Base-by-base conservation (phyloP, 352 stramenopile genomes). In the Blastocystis sp. region DNA sequence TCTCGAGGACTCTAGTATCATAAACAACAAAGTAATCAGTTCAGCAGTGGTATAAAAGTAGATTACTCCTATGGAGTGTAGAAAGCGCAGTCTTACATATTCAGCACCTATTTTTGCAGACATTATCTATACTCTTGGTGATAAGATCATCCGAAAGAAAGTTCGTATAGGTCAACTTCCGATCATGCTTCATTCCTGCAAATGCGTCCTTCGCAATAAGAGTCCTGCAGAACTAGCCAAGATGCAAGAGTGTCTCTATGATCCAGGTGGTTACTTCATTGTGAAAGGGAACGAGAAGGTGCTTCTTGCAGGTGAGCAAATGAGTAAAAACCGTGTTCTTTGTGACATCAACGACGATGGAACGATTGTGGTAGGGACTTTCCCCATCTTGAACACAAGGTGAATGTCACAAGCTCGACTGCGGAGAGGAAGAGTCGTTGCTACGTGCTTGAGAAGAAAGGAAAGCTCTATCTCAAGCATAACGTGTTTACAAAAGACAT, bases 181-280 rank as follows among this genome's bases (percentile, higher is more conserved):
- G 56, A 98, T 99, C 91, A 99, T 99, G 97, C 93, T 99, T 68
- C 94, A 96, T 24, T 98, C 93, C 54, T 94, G 93, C 41, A 98
- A 98, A 91, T 99, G 97, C 91, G 93, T 98, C 30, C 94, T 99
- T 37, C 93, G 93, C 30, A 95, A 94, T 34, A 98, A 98, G 91
- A 95, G 93, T 55, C 95, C 98, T 85, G 92, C 92, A 3, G 93
- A 98, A 92, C 92, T 99, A 76, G 96, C 96, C 41, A 94, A 94
- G 73, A 95, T 99, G 91, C 98, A 98, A 91, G 98, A 99, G 93
- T 99, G 97, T 91, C 96, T 97, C 24, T 98, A 99, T 91, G 97
- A 99, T 92, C 97, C 97, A 30, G 98, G 98, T 90, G 97, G 98
- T 85, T 99, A 99, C 92, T 99, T 99, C 89, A 95, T 99, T 90